These are phyloP conservation scores for Violaceomyces palustris DNA, from an alignment of 1,284 basidiomycete species.

Conservation along the genomic window DNA sequence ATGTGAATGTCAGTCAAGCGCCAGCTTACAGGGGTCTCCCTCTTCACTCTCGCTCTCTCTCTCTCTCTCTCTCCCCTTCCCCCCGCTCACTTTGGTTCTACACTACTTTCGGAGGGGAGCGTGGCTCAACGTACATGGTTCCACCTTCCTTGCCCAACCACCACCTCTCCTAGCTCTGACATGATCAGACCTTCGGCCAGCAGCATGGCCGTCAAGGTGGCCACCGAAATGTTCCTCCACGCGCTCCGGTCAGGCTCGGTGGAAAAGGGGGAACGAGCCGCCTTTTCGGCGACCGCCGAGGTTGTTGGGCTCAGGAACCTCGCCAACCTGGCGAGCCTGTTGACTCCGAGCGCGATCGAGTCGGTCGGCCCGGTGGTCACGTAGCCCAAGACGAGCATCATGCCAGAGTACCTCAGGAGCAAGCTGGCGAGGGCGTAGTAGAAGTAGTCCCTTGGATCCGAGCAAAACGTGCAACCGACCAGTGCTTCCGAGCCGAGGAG, in stretches of 20 bases:
- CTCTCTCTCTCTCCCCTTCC: too few relatives aligned
- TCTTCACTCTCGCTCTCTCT: too few relatives aligned
- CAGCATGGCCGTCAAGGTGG: slow-evolving; percentile 4
- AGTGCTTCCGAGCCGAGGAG: slow-evolving; percentile 15
- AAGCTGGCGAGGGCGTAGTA: slow-evolving; percentile 19
- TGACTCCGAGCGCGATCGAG: slow-evolving; percentile 10
- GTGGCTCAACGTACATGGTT: too few relatives aligned
- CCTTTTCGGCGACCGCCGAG: too few relatives aligned
- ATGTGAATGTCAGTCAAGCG: too few relatives aligned
- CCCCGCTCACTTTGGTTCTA: too few relatives aligned
- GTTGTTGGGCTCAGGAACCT: too few relatives aligned
- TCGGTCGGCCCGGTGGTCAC: slow-evolving; percentile 20
- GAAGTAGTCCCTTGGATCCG: slow-evolving; percentile 11
- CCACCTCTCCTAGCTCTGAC: slow-evolving; percentile 21
- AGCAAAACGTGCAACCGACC: slow-evolving; percentile 24
- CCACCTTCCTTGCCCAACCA: slow-evolving; percentile 3
- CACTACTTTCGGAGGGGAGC: too few relatives aligned
- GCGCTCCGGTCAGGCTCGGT: slow-evolving; percentile 16
- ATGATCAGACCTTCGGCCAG: slow-evolving; percentile 16
- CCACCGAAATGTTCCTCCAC: slow-evolving; percentile 9
- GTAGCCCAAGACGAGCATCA: slow-evolving; percentile 19
- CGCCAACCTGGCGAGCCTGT: not conserved
- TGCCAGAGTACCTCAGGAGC: slow-evolving; percentile 13
- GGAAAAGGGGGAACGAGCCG: too few relatives aligned
- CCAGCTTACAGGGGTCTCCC: too few relatives aligned